Evolutionary conservation across 2,329 filamentous ascomycete genomes (phyloP), one percentile per base, ranked within the genome.

Genomic region (Cephalotrichum gorgonifer): DNA sequence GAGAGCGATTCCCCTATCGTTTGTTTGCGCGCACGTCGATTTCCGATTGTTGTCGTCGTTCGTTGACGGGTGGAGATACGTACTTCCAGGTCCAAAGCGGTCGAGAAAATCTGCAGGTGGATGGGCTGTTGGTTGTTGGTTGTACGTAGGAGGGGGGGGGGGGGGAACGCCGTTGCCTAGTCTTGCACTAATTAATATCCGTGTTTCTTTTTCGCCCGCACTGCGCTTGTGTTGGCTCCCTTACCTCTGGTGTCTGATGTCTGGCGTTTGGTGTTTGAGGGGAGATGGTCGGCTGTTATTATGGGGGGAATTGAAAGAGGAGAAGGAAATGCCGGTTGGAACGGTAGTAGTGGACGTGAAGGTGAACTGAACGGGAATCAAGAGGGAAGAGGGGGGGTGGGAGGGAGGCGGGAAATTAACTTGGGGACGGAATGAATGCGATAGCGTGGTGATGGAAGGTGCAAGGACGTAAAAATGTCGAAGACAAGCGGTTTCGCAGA

Each of bases 11-110:
- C 14, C 14, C 33, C 28, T 49, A 27, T 49, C 41, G 47, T 43
- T 39, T 28, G n/a, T 41, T 39, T 31, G 27, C 23, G 22, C 25
- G 35, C 23, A 20, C 4, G 38, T 25, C 26, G 17, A 23, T 42
- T n/a, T n/a, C n/a, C n/a, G n/a, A n/a, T n/a, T n/a, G n/a, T n/a
- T n/a, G n/a, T n/a, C 11, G 25, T 31, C 33, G 47, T 27, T 27
- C 35, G 47, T n/a, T 23, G 42, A 45, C 25, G 35, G 41, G 23
- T 20, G 46, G 6, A 33, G 47, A 38, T 49, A 44, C 39, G 47
- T 49, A 43, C 35, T 49, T 49, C 43, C 41, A 33, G n/a, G n/a
- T n/a, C n/a, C n/a, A 39, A 41, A 41, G 47, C 47, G 47, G 47
- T 33, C 26, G 47, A 43, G 23, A 38, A 31, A 43, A 44, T 35